Base-by-base conservation (phyloP, 345 rosid genomes). In the Salix purpurea region DNA sequence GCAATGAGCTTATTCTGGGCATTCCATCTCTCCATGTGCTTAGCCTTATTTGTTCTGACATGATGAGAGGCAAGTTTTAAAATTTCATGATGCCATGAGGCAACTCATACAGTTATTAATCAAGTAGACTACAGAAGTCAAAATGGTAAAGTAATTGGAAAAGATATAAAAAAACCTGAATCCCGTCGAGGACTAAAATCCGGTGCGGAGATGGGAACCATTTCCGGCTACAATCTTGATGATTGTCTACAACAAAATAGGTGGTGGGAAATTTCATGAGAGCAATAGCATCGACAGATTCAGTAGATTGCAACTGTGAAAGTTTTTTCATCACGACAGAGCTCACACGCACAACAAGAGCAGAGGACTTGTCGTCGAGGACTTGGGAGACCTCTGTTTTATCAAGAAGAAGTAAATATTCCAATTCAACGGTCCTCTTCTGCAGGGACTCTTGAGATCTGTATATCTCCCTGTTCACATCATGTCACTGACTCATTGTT, bases 161-260 rank as follows among this genome's bases (percentile, higher is more conserved):
- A 56, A 66, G 67, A 32, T 32, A 3, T 32, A 32, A 32, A 32
- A 32, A 32, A 32, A 90, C 98, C 97, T 94, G 97, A 69, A 94
- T 90, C 68, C 89, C 87, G 68, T 95, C 99, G 11, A 95, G 94
- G 77, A 92, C 97, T 46, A 93, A 89, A 78, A 95, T 87, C 67
- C 99, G 76, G 74, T 86, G 88, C 7, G 86, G 75, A 76, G 87
- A 86, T 40, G 89, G 85, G 80, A 91, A 91, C 97, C 96, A 91
- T 46, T 80, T 86, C 21, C 30, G 83, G 75, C 90, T 54, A 42
- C 72, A 30, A 77, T 72, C 30, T 62, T 75, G 78, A 80, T 74
- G 80, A 65, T 56, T 46, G 46, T 65, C 77, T 37, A 87, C 73
- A 84, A 88, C 85, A 48, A 84, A 67, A 84, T 89, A 92, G 74